These are phyloP conservation scores for Cytospora chrysosperma DNA, from an alignment of 2,329 filamentous ascomycete species.

Conservation along the genomic window DNA sequence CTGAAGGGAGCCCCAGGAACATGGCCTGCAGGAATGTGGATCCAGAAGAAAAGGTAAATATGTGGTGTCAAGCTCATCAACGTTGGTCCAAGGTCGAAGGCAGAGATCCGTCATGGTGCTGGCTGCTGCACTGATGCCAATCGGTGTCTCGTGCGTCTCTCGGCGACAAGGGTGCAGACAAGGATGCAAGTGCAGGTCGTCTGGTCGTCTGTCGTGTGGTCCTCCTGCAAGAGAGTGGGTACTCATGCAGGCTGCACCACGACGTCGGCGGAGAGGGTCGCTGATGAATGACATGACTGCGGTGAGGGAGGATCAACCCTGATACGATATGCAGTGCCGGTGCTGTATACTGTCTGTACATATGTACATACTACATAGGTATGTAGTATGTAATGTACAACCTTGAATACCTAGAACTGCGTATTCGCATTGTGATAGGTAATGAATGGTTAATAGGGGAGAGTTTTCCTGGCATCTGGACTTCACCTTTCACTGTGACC, in stretches of 20 bases:
- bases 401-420: no score
- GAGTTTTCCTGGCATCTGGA: neutral
- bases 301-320: constrained; percentile 1
- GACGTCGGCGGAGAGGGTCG: constrained; percentile 19
- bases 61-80: constrained; percentile 12
- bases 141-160: constrained; percentile 2
- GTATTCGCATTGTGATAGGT: neutral
- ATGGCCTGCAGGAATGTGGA: constrained; percentile 23
- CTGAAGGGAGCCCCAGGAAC: constrained; percentile 11
- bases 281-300: constrained; percentile 4
- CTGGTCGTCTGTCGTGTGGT: no score
- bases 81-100: constrained; percentile 14
- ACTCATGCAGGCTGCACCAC: constrained; percentile 5
- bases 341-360: neutral
- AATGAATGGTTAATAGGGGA: neutral
- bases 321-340: neutral
- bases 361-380: neutral
- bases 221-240: constrained; percentile 5
- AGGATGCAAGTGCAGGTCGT: neutral
- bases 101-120: constrained; percentile 2
- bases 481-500: neutral
- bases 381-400: neutral
- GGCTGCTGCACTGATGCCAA: constrained; percentile 16
- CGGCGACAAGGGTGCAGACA: constrained; percentile 7
- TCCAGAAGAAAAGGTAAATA: constrained; percentile 19